Evolutionary conservation across 2,329 filamentous ascomycete genomes (phyloP), one percentile per base, ranked within the genome.

Genomic region (Teratosphaeria destructans): DNA sequence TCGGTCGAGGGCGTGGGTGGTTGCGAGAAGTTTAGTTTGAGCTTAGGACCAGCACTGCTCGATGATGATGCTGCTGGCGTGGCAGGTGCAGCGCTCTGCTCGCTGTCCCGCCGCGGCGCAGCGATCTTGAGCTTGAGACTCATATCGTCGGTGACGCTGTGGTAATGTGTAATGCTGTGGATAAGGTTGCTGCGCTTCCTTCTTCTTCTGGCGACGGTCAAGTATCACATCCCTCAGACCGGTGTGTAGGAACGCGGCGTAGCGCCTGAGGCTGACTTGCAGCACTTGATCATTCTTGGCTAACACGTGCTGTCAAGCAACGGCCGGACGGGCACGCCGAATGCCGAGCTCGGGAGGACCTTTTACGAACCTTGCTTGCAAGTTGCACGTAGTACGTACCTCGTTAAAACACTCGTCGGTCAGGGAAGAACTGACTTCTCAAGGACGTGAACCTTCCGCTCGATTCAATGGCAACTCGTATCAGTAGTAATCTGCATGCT

Each of bases 1-100:
- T 71, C 65, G 7, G 67, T 61, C 10, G 69, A 64, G 11, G 69
- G 66, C 29, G 68, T 68, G 2, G 67, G 65, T 26, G 66, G 66
- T 56, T 68, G 64, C 23, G 68, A 68, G 52, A 64, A 47, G 14
- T 53, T 60, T 6, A 60, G 52, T 47, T 63, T 68, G 55, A 70
- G 57, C 61, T 68, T 70, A 12, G 61, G 53, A 1, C 49, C 47
- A 3, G 26, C 60, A 32, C 47, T 39, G 54, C 60, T 61, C 8
- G 64, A 60, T 39, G 58, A 11, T 34, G 60, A 55, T n/a, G 63
- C 29, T 12, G 60, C 61, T 43, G 65, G 32, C 10, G 62, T 59
- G 8, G 61, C 54, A 12, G 66, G 29, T 10, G 61, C 23, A 5
- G 47, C 55, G 54, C 55, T 32, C 47, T 23, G 19, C 14, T n/a